phyloP scores from a whole-genome alignment of 331 rosid species.

The Stylosanthes scabra region DNA sequence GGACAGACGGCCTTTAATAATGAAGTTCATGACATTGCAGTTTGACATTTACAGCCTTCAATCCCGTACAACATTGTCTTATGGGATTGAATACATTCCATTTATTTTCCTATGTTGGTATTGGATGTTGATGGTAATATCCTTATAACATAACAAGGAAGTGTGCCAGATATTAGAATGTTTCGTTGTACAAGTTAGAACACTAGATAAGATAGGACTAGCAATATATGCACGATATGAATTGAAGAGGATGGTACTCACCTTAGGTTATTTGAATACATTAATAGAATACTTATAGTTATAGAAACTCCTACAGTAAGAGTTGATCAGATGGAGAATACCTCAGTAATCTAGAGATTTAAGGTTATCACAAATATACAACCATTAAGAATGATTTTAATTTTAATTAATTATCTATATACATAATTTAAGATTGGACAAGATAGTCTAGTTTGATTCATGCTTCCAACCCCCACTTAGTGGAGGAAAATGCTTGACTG shows the following conservation, averaged over 20 bases:
- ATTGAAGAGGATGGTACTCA: neutral
- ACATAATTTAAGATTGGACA: neutral
- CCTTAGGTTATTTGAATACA: neutral
- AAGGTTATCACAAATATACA: neutral
- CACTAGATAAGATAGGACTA: neutral
- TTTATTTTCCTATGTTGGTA: neutral
- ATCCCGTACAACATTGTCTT: neutral
- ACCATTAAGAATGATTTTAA: neutral
- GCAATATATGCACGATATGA: neutral
- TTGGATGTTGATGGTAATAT: neutral
- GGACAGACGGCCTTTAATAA: slow-evolving; percentile 12
- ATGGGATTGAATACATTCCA: neutral
- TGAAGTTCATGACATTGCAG: slow-evolving; percentile 9
- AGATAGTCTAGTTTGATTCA: neutral
- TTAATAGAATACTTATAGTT: neutral
- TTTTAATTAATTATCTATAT: neutral
- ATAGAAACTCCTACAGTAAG: neutral
- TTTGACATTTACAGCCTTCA: neutral
- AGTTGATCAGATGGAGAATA: neutral
- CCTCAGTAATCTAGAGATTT: neutral
- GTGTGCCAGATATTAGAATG: neutral
- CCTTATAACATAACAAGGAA: neutral
- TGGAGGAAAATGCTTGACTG: neutral
- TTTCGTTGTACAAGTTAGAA: neutral
- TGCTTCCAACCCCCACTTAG: neutral